Percentiles rank a stretch among this genome's conserved stretches.
These are phyloP conservation scores for Sinapis alba DNA, from an alignment of 441 rosid species.

Conservation along the genomic window DNA sequence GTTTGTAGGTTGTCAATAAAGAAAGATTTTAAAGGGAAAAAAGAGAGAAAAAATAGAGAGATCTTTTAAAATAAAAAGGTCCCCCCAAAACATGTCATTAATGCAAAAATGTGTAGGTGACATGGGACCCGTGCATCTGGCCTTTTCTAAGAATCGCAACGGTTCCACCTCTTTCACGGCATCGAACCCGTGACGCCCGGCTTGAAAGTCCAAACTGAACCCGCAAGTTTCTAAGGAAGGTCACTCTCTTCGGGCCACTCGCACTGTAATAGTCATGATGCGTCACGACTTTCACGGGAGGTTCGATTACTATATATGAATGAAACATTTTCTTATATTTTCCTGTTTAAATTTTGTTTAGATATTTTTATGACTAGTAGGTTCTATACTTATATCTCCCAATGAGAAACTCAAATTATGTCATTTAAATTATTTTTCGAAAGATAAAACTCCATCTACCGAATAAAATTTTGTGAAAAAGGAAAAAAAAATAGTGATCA, in stretches of 20 bases:
- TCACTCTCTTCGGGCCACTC: constrained; percentile 35
- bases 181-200: constrained; percentile 42
- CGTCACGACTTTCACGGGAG: constrained; percentile 34
- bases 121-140: constrained; percentile 33
- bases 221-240: constrained; percentile 29
- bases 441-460: background rate
- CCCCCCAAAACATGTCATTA: background rate
- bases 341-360: background rate
- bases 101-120: constrained; percentile 21
- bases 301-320: constrained; percentile 13
- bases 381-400: background rate
- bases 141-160: constrained; percentile 16
- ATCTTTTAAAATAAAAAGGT: background rate
- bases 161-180: constrained; percentile 37
- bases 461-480: background rate
- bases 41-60: background rate
- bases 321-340: background rate
- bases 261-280: constrained; percentile 8
- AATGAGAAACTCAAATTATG: background rate
- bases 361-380: background rate
- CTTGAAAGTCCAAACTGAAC: constrained; percentile 40
- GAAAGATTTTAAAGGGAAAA: background rate
- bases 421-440: background rate
- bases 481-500: no score
- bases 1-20: background rate